Base-by-base conservation (phyloP, 768 basidiomycete genomes). In the Crassisporium funariophilum region DNA sequence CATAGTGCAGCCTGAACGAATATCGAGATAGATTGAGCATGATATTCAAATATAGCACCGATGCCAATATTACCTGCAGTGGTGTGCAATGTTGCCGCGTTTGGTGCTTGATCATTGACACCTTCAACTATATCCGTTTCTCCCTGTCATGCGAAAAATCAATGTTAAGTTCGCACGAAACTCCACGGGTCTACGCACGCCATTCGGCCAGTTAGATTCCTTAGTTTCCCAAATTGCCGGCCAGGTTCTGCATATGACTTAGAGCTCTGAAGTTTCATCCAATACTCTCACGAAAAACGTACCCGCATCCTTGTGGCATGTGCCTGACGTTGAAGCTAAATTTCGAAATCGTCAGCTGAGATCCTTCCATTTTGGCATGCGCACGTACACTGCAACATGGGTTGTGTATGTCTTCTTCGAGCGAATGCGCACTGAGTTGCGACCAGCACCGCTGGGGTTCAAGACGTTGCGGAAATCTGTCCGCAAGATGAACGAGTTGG, bases 141-240 rank as follows among this genome's bases (percentile, higher is more conserved):
- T 35, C 72, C 72, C 76, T 58, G 17, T 24, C 15, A 34, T 6
- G 11, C 10, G 9, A 20, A 11, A 5, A 15, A 15, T 22, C 8
- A 38, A 3, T n/a, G 7, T 20, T 8, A 41, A 5, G 6, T n/a
- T 8, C n/a, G 29, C 16, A 19, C 17, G 33, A 5, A 33, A 27
- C 11, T 23, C 16, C 20, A 17, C 8, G 35, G 10, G 15, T 46
- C 29, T 22, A 52, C 60, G 35, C 48, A 68, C 72, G 1, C 68
- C 69, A 24, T 53, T 54, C 0, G 82, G 82, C 83, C 82, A 86
- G 42, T 67, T 63, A 4, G 58, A 50, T 25, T 68, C 77, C 12
- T 71, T 64, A 31, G 79, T 78, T 52, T 71, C 69, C 82, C 81
- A 83, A n/a, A 78, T 70, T 2, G 83, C 82, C 5, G 83, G 71